Percentiles rank a stretch among this genome's conserved stretches.
Evolutionary conservation across 768 basidiomycete genomes (phyloP).

Genomic region (Tylopilus cervinicoccineus): DNA sequence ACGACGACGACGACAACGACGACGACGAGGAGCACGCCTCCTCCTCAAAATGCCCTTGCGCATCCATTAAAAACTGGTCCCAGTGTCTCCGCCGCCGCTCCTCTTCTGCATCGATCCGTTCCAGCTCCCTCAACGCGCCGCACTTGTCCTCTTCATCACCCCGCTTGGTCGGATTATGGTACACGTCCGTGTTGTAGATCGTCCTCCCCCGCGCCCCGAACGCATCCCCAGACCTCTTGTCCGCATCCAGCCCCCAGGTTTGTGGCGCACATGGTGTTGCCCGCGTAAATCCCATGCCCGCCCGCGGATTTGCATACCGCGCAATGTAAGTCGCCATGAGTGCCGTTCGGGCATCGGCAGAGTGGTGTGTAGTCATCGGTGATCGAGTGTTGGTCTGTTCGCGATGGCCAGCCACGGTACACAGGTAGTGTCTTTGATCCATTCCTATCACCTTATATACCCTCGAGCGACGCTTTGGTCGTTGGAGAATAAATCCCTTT

Average conservation of each 20-base stretch:
- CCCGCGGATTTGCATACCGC: constrained; percentile 18
- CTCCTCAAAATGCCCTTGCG: background rate
- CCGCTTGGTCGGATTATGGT: background rate
- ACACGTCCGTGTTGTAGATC: constrained; percentile 22
- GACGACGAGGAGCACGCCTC: background rate
- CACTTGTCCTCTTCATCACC: background rate
- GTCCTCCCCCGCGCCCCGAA: constrained; percentile 25
- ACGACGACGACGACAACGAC: background rate
- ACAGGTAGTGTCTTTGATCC: background rate
- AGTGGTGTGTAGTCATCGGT: constrained; percentile 20
- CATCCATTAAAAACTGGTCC: constrained; percentile 7
- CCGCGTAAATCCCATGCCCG: constrained; percentile 2
- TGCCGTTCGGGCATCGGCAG: constrained; percentile 35
- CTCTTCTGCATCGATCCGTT: constrained; percentile 24
- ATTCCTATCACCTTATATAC: constrained; percentile 22
- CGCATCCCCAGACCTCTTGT: background rate
- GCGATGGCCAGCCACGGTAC: background rate
- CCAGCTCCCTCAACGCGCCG: constrained; percentile 7
- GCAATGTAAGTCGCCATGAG: constrained; percentile 28
- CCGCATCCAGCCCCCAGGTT: background rate
- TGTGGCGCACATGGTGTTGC: background rate
- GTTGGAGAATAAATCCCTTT: constrained; percentile 16
- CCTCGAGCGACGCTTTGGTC: constrained; percentile 4
- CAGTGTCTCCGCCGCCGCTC: background rate
- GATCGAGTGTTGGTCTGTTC: background rate